Evolutionary conservation across 2,329 filamentous ascomycete genomes (phyloP).

Genomic region (Ascochyta rabiei): DNA sequence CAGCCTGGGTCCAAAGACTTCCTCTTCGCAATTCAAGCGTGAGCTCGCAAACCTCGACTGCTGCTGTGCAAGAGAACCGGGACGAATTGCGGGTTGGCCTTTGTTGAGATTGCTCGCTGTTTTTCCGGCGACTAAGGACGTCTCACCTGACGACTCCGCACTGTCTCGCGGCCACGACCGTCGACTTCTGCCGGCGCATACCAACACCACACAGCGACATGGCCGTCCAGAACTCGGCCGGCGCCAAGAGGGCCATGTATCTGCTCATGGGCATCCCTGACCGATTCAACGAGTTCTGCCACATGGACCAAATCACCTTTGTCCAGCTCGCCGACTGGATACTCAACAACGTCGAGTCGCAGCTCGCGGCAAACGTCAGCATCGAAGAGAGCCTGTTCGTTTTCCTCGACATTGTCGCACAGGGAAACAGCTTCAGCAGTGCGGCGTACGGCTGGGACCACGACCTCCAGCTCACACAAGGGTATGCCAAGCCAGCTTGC

Average conservation of each 20-base stretch:
- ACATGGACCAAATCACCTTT: constrained; percentile 48
- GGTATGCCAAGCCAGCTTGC: constrained; percentile 30
- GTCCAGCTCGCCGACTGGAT: constrained; percentile 48
- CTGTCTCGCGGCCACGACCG: constrained; percentile 3
- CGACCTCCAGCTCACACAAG: constrained; percentile 44
- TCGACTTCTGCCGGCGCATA: background rate
- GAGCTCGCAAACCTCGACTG: background rate
- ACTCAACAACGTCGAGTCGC: constrained; percentile 40
- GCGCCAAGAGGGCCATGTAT: constrained; percentile 37
- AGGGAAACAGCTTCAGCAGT: constrained; percentile 43
- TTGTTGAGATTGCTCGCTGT: constrained; percentile 9
- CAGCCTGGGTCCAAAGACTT: constrained; percentile 7
- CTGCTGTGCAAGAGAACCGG: background rate
- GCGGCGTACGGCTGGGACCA: constrained; percentile 45
- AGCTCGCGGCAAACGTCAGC: constrained; percentile 39
- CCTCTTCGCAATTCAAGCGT: background rate
- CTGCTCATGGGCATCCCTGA: constrained; percentile 46
- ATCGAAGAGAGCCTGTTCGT: constrained; percentile 47
- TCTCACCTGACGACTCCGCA: constrained; percentile 21
- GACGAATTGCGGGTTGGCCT: constrained; percentile 1
- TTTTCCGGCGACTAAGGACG: constrained; percentile 12
- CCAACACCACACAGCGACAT: constrained; percentile 19
- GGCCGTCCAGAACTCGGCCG: constrained; percentile 31
- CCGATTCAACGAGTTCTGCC: constrained; percentile 46
- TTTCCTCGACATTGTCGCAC: constrained; percentile 47